These are phyloP conservation scores for Viola odorata DNA, from an alignment of 345 rosid genomes.

Conservation along the genomic window DNA sequence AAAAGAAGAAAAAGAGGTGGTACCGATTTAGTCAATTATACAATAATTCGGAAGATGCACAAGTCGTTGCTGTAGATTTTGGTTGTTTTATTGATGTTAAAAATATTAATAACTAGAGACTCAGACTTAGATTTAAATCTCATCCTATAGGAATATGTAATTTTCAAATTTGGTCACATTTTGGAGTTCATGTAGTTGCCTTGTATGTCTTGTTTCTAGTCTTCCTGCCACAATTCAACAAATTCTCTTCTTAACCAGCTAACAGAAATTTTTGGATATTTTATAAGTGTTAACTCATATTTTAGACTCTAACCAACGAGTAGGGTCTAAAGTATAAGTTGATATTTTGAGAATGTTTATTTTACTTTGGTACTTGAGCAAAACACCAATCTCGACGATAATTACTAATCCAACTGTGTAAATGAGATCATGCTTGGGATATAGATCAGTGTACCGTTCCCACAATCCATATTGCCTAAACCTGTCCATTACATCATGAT, in stretches of 20 bases:
- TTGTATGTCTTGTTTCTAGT: conserved; percentile 21
- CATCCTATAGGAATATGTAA: no score
- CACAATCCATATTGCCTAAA: conserved; percentile 80
- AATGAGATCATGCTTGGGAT: conserved; percentile 45
- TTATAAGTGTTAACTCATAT: no score
- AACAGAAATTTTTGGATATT: not conserved
- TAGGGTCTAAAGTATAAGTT: not conserved
- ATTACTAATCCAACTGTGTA: conserved; percentile 39
- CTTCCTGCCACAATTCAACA: conserved; percentile 24
- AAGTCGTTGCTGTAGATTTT: no score
- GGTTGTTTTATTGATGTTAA: no score
- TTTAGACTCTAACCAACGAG: not conserved
- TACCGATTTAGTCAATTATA: not conserved
- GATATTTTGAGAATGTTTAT: not conserved
- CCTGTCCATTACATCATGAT: conserved; percentile 22
- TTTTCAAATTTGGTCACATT: conserved; percentile 21
- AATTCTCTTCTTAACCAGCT: no score
- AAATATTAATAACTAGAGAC: no score
- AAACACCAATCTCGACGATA: conserved; percentile 61
- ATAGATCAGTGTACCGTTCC: conserved; percentile 54
- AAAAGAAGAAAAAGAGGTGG: not conserved
- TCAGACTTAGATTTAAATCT: no score
- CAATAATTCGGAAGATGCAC: no score
- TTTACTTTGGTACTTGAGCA: conserved; percentile 71
- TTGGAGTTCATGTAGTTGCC: conserved; percentile 50